Conservation (phyloP, 2,329 filamentous ascomycete species). For the Aotearoamyces nothofagi region DNA sequence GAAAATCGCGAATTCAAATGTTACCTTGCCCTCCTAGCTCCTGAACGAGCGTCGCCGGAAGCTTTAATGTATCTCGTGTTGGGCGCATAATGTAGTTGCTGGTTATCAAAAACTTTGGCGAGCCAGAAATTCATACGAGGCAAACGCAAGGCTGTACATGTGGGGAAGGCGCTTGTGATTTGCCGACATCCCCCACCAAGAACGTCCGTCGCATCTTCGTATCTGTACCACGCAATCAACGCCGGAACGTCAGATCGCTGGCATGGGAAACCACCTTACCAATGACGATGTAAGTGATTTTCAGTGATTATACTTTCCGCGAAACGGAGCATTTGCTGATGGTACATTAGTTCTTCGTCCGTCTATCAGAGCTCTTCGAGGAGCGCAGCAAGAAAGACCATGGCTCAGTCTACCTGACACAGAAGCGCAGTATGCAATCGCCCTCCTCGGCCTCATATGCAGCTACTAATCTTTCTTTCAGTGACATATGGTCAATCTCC, state of each 20-base stretch:
- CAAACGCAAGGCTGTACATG: neutral
- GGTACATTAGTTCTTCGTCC: conserved; percentile 51
- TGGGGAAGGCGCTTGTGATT: too few species aligned
- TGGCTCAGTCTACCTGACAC: conserved; percentile 58
- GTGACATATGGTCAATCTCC: conserved; percentile 14
- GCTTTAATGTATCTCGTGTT: conserved; percentile 22
- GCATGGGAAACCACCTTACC: conserved; percentile 36
- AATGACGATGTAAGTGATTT: conserved; percentile 39
- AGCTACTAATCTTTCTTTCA: conserved; percentile 7
- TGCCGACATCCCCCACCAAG: too few species aligned
- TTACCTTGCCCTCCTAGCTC: conserved; percentile 25
- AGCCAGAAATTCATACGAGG: conserved; percentile 2
- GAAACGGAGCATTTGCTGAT: conserved; percentile 7
- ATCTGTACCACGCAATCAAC: too few species aligned
- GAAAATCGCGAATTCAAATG: too few species aligned
- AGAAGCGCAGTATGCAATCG: conserved; percentile 50
- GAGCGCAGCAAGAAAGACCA: conserved; percentile 52
- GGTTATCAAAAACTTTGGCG: neutral
- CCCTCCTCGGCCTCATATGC: conserved; percentile 4
- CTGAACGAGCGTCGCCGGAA: conserved; percentile 28
- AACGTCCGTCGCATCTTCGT: too few species aligned
- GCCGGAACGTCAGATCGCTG: too few species aligned
- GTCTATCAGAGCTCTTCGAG: conserved; percentile 53
- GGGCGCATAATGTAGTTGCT: conserved; percentile 9
- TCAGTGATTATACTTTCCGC: neutral